A percentile compares a stretch with the other conserved stretches of the same genome.
Evolutionary conservation across 768 basidiomycete species (phyloP).

Genomic region (Trametes coccinea): DNA sequence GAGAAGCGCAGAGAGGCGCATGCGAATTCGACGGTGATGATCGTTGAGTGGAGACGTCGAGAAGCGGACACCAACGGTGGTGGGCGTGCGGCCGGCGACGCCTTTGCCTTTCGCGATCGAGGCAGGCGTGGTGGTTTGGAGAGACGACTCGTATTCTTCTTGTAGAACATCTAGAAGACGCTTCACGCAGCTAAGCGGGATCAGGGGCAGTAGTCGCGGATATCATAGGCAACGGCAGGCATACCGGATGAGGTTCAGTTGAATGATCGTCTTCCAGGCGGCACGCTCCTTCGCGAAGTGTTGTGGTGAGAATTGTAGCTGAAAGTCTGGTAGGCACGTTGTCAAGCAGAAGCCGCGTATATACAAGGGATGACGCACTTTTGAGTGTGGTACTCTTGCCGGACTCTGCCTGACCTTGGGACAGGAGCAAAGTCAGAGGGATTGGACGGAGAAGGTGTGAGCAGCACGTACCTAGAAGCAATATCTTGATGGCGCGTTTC

Average conservation of each 20-base stretch:
- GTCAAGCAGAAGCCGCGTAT: too few species aligned
- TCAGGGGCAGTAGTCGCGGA: neutral
- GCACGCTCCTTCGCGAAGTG: conserved; percentile 58
- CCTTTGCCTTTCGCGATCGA: conserved; percentile 31
- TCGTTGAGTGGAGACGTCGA: conserved; percentile 34
- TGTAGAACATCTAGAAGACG: conserved; percentile 54
- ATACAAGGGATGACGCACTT: too few species aligned
- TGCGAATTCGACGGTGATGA: conserved; percentile 39
- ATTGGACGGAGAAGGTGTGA: too few species aligned
- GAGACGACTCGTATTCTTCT: conserved; percentile 43
- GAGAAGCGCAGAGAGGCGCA: conserved; percentile 52
- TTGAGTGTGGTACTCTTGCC: conserved; percentile 48
- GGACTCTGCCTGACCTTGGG: conserved; percentile 58
- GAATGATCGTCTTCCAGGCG: conserved; percentile 65
- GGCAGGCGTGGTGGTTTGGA: conserved; percentile 24
- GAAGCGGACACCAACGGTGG: conserved; percentile 34
- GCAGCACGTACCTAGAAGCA: conserved; percentile 57
- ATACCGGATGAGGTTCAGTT: conserved; percentile 69
- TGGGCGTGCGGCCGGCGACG: conserved; percentile 24
- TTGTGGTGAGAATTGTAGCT: conserved; percentile 61
- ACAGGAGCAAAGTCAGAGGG: neutral
- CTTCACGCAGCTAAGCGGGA: conserved; percentile 51
- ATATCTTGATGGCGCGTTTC: conserved; percentile 53
- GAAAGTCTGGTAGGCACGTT: too few species aligned
- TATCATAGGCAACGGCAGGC: conserved; percentile 8